Percentiles rank a stretch among this genome's conserved stretches.
These are phyloP conservation scores for Tympanopsis confertula DNA, from an alignment of 2,329 filamentous ascomycete species.

Conservation along the genomic window DNA sequence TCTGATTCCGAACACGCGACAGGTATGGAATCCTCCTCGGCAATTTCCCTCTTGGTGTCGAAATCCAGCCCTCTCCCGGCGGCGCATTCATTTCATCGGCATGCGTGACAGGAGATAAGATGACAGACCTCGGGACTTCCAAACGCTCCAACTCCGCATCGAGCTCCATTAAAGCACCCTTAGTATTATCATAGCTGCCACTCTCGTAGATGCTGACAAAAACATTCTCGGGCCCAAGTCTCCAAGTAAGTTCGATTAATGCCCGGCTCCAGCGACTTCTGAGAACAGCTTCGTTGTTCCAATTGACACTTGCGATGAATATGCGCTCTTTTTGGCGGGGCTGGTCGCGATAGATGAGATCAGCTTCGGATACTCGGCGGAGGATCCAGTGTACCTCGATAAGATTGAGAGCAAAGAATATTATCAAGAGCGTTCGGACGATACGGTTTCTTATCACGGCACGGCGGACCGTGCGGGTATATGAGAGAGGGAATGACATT, in stretches of 20 bases:
- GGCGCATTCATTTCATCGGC: constrained; percentile 36
- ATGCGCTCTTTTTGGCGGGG: constrained; percentile 17
- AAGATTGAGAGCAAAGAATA: not conserved
- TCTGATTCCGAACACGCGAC: constrained; percentile 48
- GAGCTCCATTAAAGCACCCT: constrained; percentile 45
- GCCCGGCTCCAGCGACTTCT: constrained; percentile 47
- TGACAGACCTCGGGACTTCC: constrained; percentile 40
- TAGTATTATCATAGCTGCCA: constrained; percentile 57
- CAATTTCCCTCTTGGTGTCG: constrained; percentile 36
- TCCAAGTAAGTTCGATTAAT: constrained; percentile 39
- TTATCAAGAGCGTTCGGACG: too few relatives aligned
- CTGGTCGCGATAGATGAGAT: not conserved
- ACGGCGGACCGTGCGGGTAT: too few relatives aligned
- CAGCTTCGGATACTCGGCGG: not conserved
- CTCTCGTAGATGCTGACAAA: constrained; percentile 57
- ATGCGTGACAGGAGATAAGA: constrained; percentile 41
- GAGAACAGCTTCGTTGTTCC: constrained; percentile 51
- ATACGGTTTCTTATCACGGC: too few relatives aligned
- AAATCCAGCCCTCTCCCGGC: constrained; percentile 46
- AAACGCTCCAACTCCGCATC: constrained; percentile 36
- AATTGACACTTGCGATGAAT: constrained; percentile 57
- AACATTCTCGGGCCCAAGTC: constrained; percentile 49
- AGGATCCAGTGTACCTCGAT: not conserved
- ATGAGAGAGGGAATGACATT: too few relatives aligned
- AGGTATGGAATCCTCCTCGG: constrained; percentile 59